A percentile compares a stretch with the other conserved stretches of the same genome.
phyloP scores from a whole-genome alignment of 257 asterid genomes.

The Solanum okadae region DNA sequence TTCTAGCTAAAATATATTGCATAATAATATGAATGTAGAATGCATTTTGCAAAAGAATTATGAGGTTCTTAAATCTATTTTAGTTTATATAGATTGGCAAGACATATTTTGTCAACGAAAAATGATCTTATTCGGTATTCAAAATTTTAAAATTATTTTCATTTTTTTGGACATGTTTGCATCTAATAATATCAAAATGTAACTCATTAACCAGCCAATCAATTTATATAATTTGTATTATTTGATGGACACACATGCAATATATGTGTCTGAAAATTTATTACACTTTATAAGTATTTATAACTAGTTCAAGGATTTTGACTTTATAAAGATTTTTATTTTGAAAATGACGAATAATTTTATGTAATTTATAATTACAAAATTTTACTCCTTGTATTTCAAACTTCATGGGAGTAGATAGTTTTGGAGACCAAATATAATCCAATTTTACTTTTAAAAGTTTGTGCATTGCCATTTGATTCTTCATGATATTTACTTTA shows the following conservation, averaged over 20 bases:
- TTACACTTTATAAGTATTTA: background rate
- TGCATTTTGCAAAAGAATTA: background rate
- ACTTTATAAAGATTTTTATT: background rate
- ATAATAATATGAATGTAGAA: background rate
- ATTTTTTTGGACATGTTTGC: background rate
- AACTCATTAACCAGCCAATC: background rate
- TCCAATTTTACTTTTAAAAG: background rate
- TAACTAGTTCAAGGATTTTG: background rate
- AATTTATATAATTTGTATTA: too few relatives aligned
- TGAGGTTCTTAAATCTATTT: background rate
- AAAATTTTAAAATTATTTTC: too few relatives aligned
- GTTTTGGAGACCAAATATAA: too few relatives aligned
- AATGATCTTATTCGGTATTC: background rate
- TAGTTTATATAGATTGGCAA: background rate
- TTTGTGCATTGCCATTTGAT: background rate
- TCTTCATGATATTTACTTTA: background rate
- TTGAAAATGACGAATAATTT: too few relatives aligned
- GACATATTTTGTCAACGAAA: background rate
- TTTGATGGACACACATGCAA: background rate
- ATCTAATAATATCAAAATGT: background rate
- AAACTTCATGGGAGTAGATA: too few relatives aligned
- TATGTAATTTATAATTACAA: too few relatives aligned
- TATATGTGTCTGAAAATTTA: background rate
- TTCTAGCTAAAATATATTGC: background rate
- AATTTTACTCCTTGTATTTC: too few relatives aligned